A percentile compares a stretch with the other conserved stretches of the same genome.
These are phyloP conservation scores for Capsicum baccatum DNA, from an alignment of 257 asterid genomes.

Conservation along the genomic window DNA sequence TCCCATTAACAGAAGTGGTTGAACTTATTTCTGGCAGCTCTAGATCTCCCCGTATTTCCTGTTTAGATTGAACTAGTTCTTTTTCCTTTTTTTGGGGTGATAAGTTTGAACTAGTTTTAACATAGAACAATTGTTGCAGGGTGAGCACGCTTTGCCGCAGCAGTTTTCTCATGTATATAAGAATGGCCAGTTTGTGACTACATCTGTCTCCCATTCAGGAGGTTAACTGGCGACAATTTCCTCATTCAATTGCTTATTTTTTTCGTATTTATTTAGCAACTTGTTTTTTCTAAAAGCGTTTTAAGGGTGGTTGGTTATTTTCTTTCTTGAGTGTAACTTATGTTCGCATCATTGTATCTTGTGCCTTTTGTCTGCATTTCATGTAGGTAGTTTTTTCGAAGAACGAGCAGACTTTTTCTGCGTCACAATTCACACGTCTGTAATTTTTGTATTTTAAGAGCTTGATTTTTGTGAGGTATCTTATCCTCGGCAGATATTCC, in stretches of 20 bases:
- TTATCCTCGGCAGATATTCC: background rate
- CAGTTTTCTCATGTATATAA: constrained; percentile 74
- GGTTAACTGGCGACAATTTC: constrained; percentile 33
- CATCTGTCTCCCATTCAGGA: constrained; percentile 91
- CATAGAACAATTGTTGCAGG: constrained; percentile 47
- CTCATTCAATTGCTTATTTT: background rate
- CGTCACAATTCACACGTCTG: background rate
- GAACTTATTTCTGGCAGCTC: background rate
- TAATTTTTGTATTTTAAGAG: background rate
- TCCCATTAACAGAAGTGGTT: background rate
- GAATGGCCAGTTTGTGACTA: constrained; percentile 85
- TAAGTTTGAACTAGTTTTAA: background rate
- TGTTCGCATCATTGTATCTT: constrained; percentile 4
- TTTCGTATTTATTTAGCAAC: background rate
- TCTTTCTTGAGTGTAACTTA: background rate
- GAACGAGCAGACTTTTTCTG: background rate
- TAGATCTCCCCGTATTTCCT: background rate
- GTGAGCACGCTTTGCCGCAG: constrained; percentile 89
- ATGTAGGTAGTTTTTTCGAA: background rate
- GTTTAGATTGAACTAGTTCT: background rate
- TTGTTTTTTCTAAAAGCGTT: background rate
- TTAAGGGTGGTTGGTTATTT: constrained; percentile 5
- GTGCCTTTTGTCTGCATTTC: background rate
- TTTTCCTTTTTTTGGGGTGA: background rate
- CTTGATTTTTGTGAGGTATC: constrained; percentile 11